Evolutionary conservation across 192 early-diverging fungal genomes (phyloP), one percentile per base, ranked within the genome.

Genomic region (Linnemannia schmuckeri): DNA sequence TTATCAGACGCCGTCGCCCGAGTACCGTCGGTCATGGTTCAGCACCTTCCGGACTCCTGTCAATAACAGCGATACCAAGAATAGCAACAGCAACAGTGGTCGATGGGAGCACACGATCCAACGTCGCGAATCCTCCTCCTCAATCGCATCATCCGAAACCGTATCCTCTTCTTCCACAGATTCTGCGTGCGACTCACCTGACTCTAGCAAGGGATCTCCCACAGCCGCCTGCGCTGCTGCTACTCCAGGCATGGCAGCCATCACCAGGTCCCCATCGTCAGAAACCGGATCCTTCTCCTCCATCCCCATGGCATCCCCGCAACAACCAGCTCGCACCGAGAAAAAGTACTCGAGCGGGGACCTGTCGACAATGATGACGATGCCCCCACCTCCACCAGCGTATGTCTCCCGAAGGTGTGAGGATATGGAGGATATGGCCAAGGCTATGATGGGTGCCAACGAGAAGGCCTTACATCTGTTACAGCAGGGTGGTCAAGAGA

Each of bases 131-230:
- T 82, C 80, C 6, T 20, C 52, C 4, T 82, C 80, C 24, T 82
- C 80, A 1, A 71, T 82, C 30, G 80, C 74, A 2, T 82, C 80
- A 3, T 82, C 80, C 30, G 80, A 76, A 35, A 82, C 80, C 1
- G 80, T 76, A 4, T 82, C 80, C 9, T 82, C 80, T 3, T 55
- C 80, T 7, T 76, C 80, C 4, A 82, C 80, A 4, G 8, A 68
- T 1, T 82, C 80, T 6, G 74, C 0, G 4, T 27, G 12, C 30
- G 61, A 57, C 22, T 57, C 10, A 12, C 6, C 6, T 5, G 5
- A 52, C 4, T 22, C 49, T 18, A 52, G 49, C 5, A 52, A 52
- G 20, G 15, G 49, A 18, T 22, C 49, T 17, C 49, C 49, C 20
- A 52, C 49, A 22, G 6, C 61, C 10, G 27, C 61, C 27, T 33